phyloP scores from a whole-genome alignment of 331 rosid species.

The Stylosanthes scabra region DNA sequence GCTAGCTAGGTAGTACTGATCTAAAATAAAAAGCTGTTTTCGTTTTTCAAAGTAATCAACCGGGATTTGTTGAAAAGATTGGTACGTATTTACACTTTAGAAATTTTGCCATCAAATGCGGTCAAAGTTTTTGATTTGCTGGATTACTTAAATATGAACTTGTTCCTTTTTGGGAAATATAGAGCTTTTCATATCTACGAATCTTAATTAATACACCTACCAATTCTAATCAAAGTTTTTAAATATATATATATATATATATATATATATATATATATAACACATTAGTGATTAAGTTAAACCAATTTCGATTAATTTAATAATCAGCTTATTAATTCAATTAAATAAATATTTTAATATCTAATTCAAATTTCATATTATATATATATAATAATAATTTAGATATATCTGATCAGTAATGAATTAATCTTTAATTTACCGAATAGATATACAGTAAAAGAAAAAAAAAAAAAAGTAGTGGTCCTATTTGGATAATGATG shows the following conservation, averaged over 20 bases:
- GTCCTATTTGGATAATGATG: slow-evolving; percentile 31
- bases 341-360: no score
- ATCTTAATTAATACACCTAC: background rate
- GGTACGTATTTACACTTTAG: slow-evolving; percentile 22
- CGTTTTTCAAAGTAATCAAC: background rate
- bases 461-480: background rate
- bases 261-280: no score
- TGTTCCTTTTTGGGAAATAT: slow-evolving; percentile 31
- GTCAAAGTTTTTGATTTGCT: slow-evolving; percentile 41
- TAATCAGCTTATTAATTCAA: no score
- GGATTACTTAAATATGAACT: slow-evolving; percentile 43
- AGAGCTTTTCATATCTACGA: slow-evolving; percentile 5
- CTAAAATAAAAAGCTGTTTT: background rate
- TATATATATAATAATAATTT: no score
- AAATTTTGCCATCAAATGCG: slow-evolving; percentile 44
- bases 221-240: background rate
- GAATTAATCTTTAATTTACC: no score
- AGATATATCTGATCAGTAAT: no score
- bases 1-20: background rate
- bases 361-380: no score
- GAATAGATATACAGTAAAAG: no score
- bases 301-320: no score
- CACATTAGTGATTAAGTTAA: no score
- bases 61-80: slow-evolving; percentile 31
- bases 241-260: no score